These are phyloP conservation scores for Neurospora sp. DNA, from an alignment of 2,329 filamentous ascomycete species.

Conservation along the genomic window DNA sequence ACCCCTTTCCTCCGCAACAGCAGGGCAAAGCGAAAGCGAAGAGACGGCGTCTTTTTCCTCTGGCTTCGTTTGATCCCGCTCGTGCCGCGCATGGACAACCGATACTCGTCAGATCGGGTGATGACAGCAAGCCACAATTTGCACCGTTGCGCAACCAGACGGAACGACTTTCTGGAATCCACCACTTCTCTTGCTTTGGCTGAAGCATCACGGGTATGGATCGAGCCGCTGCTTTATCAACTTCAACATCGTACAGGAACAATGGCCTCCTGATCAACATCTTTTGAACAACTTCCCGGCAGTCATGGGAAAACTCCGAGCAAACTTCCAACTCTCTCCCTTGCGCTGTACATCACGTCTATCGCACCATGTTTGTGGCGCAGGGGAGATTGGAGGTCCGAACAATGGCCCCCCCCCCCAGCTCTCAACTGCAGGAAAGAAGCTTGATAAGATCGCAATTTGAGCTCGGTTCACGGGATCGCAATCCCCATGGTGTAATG, in stretches of 20 bases:
- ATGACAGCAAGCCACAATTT: neutral
- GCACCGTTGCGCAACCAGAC: neutral
- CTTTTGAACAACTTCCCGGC: neutral
- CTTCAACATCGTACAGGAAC: neutral
- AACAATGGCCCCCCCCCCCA: neutral
- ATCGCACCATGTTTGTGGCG: neutral
- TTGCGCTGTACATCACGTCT: neutral
- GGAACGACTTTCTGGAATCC: neutral
- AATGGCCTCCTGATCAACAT: neutral
- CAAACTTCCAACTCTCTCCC: neutral
- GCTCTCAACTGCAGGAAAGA: neutral
- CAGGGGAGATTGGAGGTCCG: neutral
- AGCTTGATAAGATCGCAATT: neutral
- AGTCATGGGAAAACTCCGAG: neutral
- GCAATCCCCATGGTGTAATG: neutral
- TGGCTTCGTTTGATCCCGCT: neutral
- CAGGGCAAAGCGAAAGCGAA: neutral
- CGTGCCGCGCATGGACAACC: neutral
- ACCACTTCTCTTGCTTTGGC: neutral
- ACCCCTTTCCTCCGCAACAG: neutral
- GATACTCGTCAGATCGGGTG: neutral
- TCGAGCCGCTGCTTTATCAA: neutral
- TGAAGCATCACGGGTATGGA: neutral
- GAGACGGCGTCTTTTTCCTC: neutral
- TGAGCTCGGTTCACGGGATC: neutral